Percentiles rank a stretch among this genome's conserved stretches.
These are phyloP conservation scores for Neurospora tetraspora DNA, from an alignment of 495 filamentous ascomycete genomes.

Conservation along the genomic window DNA sequence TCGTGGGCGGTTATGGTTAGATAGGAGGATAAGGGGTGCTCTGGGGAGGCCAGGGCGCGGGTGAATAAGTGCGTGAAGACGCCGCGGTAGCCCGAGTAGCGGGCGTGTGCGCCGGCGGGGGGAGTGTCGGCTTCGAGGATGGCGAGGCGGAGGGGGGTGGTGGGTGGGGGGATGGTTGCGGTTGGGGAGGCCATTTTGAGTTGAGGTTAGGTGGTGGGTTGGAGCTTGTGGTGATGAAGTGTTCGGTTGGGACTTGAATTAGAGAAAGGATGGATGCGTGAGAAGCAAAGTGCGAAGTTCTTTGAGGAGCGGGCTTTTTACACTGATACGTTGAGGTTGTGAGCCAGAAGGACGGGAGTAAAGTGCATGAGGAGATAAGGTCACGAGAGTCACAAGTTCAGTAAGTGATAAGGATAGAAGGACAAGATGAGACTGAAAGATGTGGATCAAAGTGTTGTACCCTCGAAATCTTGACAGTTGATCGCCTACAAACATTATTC, in stretches of 20 bases:
- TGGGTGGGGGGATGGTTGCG: constrained; percentile 13
- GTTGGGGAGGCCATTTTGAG: constrained; percentile 3
- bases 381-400: neutral
- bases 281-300: neutral
- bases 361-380: neutral
- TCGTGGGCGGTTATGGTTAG: constrained; percentile 58
- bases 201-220: neutral
- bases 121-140: constrained; percentile 78
- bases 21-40: constrained; percentile 20
- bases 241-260: no score
- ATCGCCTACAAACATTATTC: neutral
- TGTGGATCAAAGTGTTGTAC: neutral
- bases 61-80: constrained; percentile 58
- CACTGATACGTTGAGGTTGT: no score
- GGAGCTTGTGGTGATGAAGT: no score
- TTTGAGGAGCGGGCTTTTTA: no score
- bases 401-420: neutral
- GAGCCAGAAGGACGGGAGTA: neutral
- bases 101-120: constrained; percentile 40
- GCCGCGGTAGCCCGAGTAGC: constrained; percentile 63
- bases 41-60: constrained; percentile 22
- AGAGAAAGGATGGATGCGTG: no score
- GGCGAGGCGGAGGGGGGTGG: constrained; percentile 60
- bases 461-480: neutral
- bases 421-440: neutral